phyloP scores from a whole-genome alignment of 2,329 filamentous ascomycete genomes.

The Aspergillus sp. region DNA sequence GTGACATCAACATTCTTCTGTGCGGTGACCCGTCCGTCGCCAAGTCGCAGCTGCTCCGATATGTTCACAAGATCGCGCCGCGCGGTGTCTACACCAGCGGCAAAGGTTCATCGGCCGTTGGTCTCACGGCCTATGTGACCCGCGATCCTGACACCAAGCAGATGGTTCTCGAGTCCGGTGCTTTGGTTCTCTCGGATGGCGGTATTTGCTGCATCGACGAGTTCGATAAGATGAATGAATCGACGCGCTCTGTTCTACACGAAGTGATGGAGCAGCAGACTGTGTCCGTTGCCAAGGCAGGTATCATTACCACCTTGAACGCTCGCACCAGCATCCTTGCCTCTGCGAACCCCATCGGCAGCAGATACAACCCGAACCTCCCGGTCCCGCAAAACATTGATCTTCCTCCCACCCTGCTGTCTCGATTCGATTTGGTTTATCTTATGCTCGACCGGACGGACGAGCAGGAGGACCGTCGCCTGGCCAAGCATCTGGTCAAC shows the following conservation, averaged over 20 bases:
- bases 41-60: slow-evolving; percentile 91
- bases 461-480: slow-evolving; percentile 80
- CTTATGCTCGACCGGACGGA: slow-evolving; percentile 93
- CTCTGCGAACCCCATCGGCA: slow-evolving; percentile 96
- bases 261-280: slow-evolving; percentile 84
- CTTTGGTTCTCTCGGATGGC: slow-evolving; percentile 71
- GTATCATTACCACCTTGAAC: slow-evolving; percentile 85
- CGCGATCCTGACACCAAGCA: slow-evolving; percentile 73
- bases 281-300: slow-evolving; percentile 75
- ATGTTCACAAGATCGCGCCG: slow-evolving; percentile 96
- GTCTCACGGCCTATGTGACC: slow-evolving; percentile 76
- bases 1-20: slow-evolving; percentile 94
- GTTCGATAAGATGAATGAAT: slow-evolving; percentile 78
- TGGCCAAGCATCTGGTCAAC: slow-evolving; percentile 88
- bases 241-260: slow-evolving; percentile 72
- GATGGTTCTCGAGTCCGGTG: slow-evolving; percentile 73
- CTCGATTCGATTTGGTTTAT: slow-evolving; percentile 95
- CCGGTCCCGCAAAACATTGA: slow-evolving; percentile 98
- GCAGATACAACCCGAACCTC: slow-evolving; percentile 93
- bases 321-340: slow-evolving; percentile 93
- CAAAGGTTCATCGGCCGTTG: slow-evolving; percentile 74
- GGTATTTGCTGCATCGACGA: slow-evolving; percentile 79
- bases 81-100: slow-evolving; percentile 78
- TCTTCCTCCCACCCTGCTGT: slow-evolving; percentile 88
- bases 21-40: slow-evolving; percentile 96